Evolutionary conservation across 208 protist genomes (phyloP), one percentile per base, ranked within the genome.

Genomic region (Novymonas esmeraldas): DNA sequence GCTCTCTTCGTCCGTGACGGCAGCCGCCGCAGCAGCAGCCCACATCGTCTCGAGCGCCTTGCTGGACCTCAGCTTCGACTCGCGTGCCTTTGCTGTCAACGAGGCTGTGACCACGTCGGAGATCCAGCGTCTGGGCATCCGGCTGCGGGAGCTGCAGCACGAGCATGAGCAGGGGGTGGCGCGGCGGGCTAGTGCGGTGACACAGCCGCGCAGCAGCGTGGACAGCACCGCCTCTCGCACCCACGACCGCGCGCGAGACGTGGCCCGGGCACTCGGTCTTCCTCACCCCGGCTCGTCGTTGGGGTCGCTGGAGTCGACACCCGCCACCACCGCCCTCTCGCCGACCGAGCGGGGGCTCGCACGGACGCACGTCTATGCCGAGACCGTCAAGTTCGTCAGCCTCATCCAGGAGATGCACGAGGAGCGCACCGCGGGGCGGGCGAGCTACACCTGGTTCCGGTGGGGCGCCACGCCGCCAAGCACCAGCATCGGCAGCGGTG

Each of bases 21-120:
- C 33, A 28, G 33, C 52, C 6, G 33, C 52, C 6, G 33, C 29
- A 26, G 22, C 54, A 9, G n/a, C 38, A 0, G 26, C 34, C 18
- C 59, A 31, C 31, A 38, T 24, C 56, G 16, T 64, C 9, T 62
- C 70, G 10, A 56, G 31, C 28, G 44, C 48, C 14, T 33, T 76
- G 39, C 62, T 76, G 0, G 62, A 76, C 46, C n/a, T 76, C 29
- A 76, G 70, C 41, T 76, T 76, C 24, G 70, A 76, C 38, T 76
- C 70, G 7, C 61, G 70, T 42, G 28, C 28, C 14, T 45, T 76
- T 2, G 54, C 70, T 14, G 36, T 26, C 24, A 65, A 44, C n/a
- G 3, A 41, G 16, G 56, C 38, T 22, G 22, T 20, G 11, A 52
- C 62, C 16, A 33, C 52, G 3, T 24, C 62, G 9, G 70, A 76